Evolutionary conservation across 2,329 filamentous ascomycete genomes (phyloP).

Genomic region (Stachybotrys chlorohalonatus): DNA sequence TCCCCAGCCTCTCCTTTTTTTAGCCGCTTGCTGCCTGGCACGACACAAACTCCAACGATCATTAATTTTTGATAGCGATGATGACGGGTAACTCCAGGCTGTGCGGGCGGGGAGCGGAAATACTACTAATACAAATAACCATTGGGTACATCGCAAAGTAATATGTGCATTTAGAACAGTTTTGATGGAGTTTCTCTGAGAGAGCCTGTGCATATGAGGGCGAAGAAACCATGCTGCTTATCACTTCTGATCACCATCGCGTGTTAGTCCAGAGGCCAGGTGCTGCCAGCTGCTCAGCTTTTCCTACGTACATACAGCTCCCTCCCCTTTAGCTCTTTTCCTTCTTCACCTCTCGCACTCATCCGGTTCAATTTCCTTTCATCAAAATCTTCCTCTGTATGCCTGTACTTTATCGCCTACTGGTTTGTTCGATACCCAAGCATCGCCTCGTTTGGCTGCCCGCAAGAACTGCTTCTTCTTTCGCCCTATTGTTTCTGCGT

Average conservation of each 20-base stretch:
- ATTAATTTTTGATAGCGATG: slow-evolving; percentile 21
- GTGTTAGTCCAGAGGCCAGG: not conserved
- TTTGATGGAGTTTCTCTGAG: too few species aligned
- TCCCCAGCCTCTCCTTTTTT: slow-evolving; percentile 17
- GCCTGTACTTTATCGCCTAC: too few species aligned
- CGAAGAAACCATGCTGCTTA: slow-evolving; percentile 1
- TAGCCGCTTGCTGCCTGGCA: not conserved
- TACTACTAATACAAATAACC: too few species aligned
- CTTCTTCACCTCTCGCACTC: not conserved
- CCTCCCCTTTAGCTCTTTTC: not conserved
- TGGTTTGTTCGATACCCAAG: not conserved
- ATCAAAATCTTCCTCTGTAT: not conserved
- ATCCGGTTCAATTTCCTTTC: not conserved
- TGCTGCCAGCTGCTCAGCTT: not conserved
- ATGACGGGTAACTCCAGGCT: too few species aligned
- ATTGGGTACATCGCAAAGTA: too few species aligned
- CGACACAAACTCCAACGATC: slow-evolving; percentile 15
- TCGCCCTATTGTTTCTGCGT: not conserved
- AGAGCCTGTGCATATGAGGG: too few species aligned
- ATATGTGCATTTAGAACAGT: too few species aligned
- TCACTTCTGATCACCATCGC: slow-evolving; percentile 2
- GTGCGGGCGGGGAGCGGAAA: too few species aligned
- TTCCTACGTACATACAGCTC: not conserved
- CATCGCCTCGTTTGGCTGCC: not conserved
- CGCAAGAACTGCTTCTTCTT: not conserved